Conservation (phyloP, 2,329 filamentous ascomycete genomes). For the Microcyclospora pomicola region DNA sequence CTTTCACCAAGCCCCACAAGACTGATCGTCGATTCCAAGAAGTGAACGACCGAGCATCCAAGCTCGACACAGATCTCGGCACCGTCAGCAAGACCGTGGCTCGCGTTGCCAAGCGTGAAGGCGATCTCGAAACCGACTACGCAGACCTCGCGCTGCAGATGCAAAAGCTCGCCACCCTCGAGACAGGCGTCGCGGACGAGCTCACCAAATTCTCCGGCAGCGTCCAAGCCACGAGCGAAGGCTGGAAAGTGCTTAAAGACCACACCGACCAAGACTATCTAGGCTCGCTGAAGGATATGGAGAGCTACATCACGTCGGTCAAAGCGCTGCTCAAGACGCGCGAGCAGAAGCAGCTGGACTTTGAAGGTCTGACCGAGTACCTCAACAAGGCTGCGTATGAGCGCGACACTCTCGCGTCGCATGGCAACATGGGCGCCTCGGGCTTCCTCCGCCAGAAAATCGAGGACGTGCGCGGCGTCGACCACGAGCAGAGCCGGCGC, state of each 20-base stretch:
- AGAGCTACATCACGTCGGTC: constrained; percentile 76
- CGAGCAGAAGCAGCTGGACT: constrained; percentile 96
- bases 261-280: constrained; percentile 93
- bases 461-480: constrained; percentile 90
- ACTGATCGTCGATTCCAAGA: constrained; percentile 90
- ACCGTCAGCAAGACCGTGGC: constrained; percentile 95
- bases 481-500: constrained; percentile 81
- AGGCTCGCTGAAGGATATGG: constrained; percentile 85
- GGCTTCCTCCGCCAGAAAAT: constrained; percentile 88
- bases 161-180: constrained; percentile 78
- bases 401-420: constrained; percentile 62
- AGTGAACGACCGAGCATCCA: constrained; percentile 81
- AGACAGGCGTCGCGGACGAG: constrained; percentile 70
- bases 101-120: constrained; percentile 73
- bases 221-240: constrained; percentile 68
- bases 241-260: constrained; percentile 70
- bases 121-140: constrained; percentile 77
- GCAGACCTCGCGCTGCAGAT: constrained; percentile 86
- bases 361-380: constrained; percentile 90
- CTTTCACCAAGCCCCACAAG: constrained; percentile 92
- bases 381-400: constrained; percentile 81
- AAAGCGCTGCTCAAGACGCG: constrained; percentile 81
- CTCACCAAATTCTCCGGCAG: constrained; percentile 77
- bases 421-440: constrained; percentile 52
- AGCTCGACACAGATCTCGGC: constrained; percentile 81